A percentile compares a stretch with the other conserved stretches of the same genome.
phyloP scores from a whole-genome alignment of 257 asterid genomes.

The Cordia subcordata region DNA sequence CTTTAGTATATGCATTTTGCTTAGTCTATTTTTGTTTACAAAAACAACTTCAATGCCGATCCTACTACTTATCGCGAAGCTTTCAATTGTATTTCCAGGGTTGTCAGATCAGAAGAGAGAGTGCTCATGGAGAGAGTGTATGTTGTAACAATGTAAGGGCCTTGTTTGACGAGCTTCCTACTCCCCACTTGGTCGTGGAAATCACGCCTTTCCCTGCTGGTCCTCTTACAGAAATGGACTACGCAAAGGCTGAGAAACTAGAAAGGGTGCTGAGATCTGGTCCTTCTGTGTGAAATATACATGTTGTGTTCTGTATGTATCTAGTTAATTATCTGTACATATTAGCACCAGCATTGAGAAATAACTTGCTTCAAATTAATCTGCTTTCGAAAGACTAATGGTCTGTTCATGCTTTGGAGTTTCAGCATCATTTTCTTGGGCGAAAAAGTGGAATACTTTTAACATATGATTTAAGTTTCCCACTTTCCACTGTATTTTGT shows the following conservation, averaged over 20 bases:
- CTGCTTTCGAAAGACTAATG: background rate
- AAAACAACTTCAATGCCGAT: background rate
- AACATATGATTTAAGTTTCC: too few relatives aligned
- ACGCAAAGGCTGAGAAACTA: conserved; percentile 79
- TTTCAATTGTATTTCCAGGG: conserved; percentile 40
- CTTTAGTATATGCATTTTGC: too few relatives aligned
- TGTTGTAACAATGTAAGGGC: conserved; percentile 96
- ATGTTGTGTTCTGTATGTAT: conserved; percentile 3
- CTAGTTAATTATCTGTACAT: conserved; percentile 25
- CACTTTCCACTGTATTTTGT: too few relatives aligned
- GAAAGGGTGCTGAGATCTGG: conserved; percentile 87
- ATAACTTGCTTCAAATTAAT: background rate
- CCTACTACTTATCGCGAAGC: background rate
- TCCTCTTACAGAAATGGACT: conserved; percentile 74
- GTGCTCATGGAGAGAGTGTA: conserved; percentile 91
- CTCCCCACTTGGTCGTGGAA: conserved; percentile 76
- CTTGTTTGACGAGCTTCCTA: conserved; percentile 91
- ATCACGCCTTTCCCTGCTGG: conserved; percentile 91
- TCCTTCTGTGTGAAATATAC: conserved; percentile 46
- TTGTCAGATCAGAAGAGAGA: conserved; percentile 93
- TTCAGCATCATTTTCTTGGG: too few relatives aligned
- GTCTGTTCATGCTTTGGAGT: too few relatives aligned
- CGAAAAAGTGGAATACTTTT: too few relatives aligned
- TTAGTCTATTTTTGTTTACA: too few relatives aligned
- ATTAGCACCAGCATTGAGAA: background rate